Conservation (phyloP, 305 asterid species). For the Fraxinus baroniana region DNA sequence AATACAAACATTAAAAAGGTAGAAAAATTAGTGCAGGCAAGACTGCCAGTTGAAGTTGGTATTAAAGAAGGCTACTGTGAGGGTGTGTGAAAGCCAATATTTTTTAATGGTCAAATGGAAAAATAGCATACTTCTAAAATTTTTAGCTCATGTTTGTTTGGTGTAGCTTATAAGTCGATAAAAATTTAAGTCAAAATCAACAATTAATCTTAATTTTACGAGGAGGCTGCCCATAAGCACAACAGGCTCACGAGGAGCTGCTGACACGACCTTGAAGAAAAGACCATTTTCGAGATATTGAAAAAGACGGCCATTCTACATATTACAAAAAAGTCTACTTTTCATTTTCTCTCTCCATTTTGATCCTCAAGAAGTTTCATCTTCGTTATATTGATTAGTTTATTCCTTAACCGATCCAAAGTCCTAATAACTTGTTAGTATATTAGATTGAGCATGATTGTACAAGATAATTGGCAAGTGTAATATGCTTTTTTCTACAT, state of each 20-base stretch:
- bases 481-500: background rate
- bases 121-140: background rate
- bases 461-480: background rate
- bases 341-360: background rate
- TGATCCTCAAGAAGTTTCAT: background rate
- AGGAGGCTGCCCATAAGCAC: background rate
- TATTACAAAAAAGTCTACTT: background rate
- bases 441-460: background rate
- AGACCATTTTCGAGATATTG: background rate
- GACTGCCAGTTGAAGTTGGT: background rate
- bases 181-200: no score
- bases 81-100: background rate
- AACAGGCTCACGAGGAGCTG: background rate
- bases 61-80: background rate
- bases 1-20: background rate
- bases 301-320: background rate
- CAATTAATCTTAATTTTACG: no score
- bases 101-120: background rate
- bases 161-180: background rate
- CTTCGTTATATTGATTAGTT: background rate
- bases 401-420: background rate
- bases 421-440: background rate
- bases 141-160: background rate
- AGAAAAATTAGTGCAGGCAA: background rate
- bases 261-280: background rate